A percentile compares a stretch with the other conserved stretches of the same genome.
Evolutionary conservation across 139 green algal species (phyloP).

Genomic region (Deuterostichococcus epilithicus): DNA sequence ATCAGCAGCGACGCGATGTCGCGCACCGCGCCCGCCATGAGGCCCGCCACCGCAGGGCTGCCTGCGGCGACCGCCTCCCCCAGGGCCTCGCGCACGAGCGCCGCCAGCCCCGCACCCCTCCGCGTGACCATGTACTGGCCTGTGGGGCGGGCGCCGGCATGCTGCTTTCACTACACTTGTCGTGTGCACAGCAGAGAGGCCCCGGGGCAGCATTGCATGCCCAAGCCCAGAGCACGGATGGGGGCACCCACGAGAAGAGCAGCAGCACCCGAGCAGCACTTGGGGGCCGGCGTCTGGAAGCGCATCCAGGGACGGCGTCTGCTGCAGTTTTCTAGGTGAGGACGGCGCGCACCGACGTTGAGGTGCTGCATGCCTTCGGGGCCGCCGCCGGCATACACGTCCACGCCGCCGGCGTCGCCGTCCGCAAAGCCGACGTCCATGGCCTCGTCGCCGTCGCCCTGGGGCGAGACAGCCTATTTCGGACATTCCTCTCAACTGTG

Average conservation of each 20-base stretch:
- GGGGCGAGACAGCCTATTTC: too few species aligned
- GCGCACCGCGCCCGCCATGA: neutral
- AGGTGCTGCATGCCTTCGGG: neutral
- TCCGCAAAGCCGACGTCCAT: neutral
- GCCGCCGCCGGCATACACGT: neutral
- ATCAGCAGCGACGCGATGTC: neutral
- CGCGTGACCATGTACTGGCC: neutral
- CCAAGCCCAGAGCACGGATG: too few species aligned
- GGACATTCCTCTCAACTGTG: too few species aligned
- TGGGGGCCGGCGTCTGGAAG: too few species aligned
- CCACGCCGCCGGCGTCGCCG: neutral
- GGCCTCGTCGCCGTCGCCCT: neutral
- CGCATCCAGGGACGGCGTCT: too few species aligned
- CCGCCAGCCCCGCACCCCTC: neutral
- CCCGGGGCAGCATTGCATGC: too few species aligned
- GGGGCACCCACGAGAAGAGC: too few species aligned
- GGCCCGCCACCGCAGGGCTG: neutral
- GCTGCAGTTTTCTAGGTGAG: too few species aligned
- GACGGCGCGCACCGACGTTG: neutral
- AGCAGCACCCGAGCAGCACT: too few species aligned
- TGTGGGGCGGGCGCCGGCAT: neutral
- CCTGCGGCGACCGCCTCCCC: neutral
- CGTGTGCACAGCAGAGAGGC: too few species aligned
- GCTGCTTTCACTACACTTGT: too few species aligned
- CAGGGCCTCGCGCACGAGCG: neutral